phyloP scores from a whole-genome alignment of 148 eudicot species.

The Chenopodium formosanum region DNA sequence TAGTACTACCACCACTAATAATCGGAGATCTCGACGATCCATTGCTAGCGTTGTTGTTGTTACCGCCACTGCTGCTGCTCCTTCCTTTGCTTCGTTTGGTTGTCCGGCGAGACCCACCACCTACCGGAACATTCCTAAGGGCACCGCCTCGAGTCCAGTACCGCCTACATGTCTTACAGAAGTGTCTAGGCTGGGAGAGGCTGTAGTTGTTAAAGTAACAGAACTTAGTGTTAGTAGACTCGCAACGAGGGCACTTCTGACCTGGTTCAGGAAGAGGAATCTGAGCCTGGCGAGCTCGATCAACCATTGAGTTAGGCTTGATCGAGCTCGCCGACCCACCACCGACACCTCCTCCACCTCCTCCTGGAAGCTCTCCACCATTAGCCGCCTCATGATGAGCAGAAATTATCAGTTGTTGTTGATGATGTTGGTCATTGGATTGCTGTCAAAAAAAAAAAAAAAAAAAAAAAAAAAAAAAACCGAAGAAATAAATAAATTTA shows the following conservation, averaged over 20 bases:
- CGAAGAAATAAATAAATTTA: not conserved
- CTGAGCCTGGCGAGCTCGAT: slow-evolving; percentile 30
- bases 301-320: slow-evolving; percentile 30
- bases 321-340: slow-evolving; percentile 2
- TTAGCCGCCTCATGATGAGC: slow-evolving; percentile 3
- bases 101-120: slow-evolving; percentile 24
- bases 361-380: not conserved
- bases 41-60: not conserved
- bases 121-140: slow-evolving; percentile 26
- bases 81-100: slow-evolving; percentile 21
- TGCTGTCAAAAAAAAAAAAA: slow-evolving; percentile 1
- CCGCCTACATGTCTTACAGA: slow-evolving; percentile 25
- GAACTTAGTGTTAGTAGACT: slow-evolving; percentile 22
- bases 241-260: slow-evolving; percentile 27
- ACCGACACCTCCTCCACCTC: not conserved
- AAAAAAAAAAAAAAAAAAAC: not conserved
- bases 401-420: not conserved
- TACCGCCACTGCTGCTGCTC: not conserved
- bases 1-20: not conserved
- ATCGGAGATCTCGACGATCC: not conserved
- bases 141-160: slow-evolving; percentile 28
- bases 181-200: slow-evolving; percentile 26
- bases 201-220: slow-evolving; percentile 29
- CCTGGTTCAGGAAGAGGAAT: slow-evolving; percentile 26
- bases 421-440: slow-evolving; percentile 5